phyloP scores from a whole-genome alignment of 176 grass and related monocot species.

The Pontederia paniculata region DNA sequence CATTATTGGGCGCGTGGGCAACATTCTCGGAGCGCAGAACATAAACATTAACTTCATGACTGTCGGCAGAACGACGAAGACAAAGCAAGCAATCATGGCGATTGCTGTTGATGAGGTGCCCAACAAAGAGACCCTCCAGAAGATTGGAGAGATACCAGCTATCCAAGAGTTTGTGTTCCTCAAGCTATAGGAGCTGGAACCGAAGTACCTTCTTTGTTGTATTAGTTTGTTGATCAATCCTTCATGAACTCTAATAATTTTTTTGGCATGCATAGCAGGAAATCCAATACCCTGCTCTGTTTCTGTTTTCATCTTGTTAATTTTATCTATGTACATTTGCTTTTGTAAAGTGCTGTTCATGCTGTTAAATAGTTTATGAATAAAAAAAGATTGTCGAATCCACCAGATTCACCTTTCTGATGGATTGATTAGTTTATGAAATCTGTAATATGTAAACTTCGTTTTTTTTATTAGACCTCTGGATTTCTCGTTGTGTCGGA shows the following conservation, averaged over 20 bases:
- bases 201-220: not conserved
- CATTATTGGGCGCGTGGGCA: constrained; percentile 59
- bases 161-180: constrained; percentile 73
- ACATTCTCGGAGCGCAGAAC: constrained; percentile 41
- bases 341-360: too few species aligned
- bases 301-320: too few species aligned
- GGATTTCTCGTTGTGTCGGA: too few species aligned
- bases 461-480: too few species aligned
- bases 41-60: constrained; percentile 85
- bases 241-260: not conserved
- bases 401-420: too few species aligned
- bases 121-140: constrained; percentile 50
- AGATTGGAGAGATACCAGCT: constrained; percentile 41
- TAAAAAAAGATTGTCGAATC: too few species aligned
- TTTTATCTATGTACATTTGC: too few species aligned
- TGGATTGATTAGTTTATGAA: too few species aligned
- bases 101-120: constrained; percentile 66
- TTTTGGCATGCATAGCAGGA: too few species aligned
- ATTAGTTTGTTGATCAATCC: not conserved
- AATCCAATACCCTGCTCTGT: too few species aligned
- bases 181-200: constrained; percentile 32
- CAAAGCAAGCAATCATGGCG: constrained; percentile 69
- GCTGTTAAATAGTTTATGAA: too few species aligned
- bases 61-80: constrained; percentile 48
- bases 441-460: too few species aligned